Evolutionary conservation across 768 basidiomycete genomes (phyloP), one percentile per base, ranked within the genome.

Genomic region (Kwoniella botswanensis): DNA sequence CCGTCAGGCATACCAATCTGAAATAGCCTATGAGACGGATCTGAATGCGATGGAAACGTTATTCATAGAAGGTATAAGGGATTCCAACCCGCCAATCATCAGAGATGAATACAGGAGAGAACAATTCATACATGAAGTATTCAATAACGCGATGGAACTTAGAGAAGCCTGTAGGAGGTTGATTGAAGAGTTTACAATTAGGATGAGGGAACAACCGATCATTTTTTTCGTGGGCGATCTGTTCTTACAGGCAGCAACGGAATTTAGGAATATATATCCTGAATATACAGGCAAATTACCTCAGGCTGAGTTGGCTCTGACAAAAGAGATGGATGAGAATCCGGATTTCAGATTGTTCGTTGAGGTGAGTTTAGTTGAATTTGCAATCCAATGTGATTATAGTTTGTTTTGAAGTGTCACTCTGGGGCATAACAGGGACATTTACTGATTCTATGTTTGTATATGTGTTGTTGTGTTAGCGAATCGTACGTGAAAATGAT

Each of bases 91-190:
- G 18, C 89, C 93, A 0, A 91, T 96, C 75, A 89, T 97, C 52
- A 84, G 86, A 4, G 83, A 86, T 4, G 78, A 87, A 26, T 86
- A 88, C 42, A 73, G 76, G 7, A 83, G 97, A 86, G 95, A 97
- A 85, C 93, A 95, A 83, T 87, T 98, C 66, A 95, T 94, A 87
- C 90, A 93, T 82, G 93, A 95, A 79, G 88, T 98, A 76, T 98
- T 98, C 92, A 90, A 92, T 64, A 89, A 90, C 78, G 96, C 93
- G 21, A 87, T 96, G 76, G 93, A 97, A 81, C 91, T 98, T n/a
- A 88, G 92, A 18, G 91, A 92, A 80, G 91, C 92, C 78, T 93
- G 92, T 76, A 87, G 89, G 41, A 87, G 89, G 12, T 86, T 97
- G n/a, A 86, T 98, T 17, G 93, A 95, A 77, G 88, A 91, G 3